A percentile compares a stretch with the other conserved stretches of the same genome.
These are phyloP conservation scores for Myriosclerotinia duriaeana DNA, from an alignment of 2,329 filamentous ascomycete species.

Conservation along the genomic window DNA sequence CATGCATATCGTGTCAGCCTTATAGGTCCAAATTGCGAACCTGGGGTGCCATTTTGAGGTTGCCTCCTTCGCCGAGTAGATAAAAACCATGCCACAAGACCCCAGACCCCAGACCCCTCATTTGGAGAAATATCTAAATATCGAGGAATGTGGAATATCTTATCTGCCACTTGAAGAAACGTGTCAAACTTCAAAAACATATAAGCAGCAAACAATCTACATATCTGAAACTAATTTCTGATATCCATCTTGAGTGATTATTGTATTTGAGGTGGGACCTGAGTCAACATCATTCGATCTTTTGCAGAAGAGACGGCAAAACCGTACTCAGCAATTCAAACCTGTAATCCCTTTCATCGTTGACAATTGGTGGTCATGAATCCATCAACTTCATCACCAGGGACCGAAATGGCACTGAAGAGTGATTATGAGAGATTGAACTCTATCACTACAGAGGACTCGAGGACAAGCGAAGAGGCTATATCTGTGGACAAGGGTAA, in stretches of 20 bases:
- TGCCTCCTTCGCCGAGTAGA: conserved; percentile 17
- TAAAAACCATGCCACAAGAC: conserved; percentile 16
- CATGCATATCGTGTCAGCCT: conserved; percentile 22
- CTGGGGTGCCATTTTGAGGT: conserved; percentile 13
- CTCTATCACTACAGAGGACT: conserved; percentile 7
- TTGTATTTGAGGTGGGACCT: not conserved
- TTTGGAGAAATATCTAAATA: not conserved
- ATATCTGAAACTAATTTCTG: not conserved
- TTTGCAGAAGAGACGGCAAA: not conserved
- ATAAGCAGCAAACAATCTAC: not conserved
- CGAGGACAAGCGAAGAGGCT: not conserved
- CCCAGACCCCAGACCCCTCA: conserved; percentile 4
- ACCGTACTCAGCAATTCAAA: not conserved
- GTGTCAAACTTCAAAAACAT: not conserved
- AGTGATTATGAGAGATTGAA: conserved; percentile 17
- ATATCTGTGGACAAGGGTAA: not conserved
- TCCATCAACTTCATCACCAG: conserved; percentile 3
- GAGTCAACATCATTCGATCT: not conserved
- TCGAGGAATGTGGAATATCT: conserved; percentile 4
- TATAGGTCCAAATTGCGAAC: conserved; percentile 8
- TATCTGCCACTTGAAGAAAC: not conserved
- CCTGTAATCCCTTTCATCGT: not conserved
- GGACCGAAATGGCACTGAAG: not conserved
- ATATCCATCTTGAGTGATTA: not conserved
- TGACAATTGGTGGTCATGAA: conserved; percentile 2